Evolutionary conservation across 495 filamentous ascomycete species (phyloP).

Genomic region (Aspergillus sparsus): DNA sequence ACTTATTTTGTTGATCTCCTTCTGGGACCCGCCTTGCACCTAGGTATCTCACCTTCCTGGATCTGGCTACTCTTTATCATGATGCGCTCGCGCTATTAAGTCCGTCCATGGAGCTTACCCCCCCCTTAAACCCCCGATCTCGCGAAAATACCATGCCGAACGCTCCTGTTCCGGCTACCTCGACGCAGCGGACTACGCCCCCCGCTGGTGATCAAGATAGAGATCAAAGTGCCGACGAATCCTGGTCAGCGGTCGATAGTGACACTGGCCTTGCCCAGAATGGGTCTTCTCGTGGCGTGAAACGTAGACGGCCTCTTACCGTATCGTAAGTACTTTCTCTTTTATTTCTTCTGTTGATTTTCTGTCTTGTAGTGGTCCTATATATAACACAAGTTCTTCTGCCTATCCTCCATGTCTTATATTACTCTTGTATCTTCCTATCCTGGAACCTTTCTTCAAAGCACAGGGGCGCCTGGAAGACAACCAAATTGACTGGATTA

Average conservation of each 20-base stretch:
- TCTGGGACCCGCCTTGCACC: too few species aligned
- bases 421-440: background rate
- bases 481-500: constrained; percentile 35
- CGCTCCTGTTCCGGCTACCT: constrained; percentile 25
- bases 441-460: background rate
- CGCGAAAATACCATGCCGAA: constrained; percentile 49
- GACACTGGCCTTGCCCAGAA: constrained; percentile 37
- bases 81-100: constrained; percentile 22
- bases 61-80: too few species aligned
- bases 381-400: background rate
- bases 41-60: too few species aligned
- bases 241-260: constrained; percentile 41
- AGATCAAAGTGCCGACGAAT: constrained; percentile 43
- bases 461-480: background rate
- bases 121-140: constrained; percentile 24
- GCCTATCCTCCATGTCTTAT: constrained; percentile 1
- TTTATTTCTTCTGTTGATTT: background rate
- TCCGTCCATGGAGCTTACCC: constrained; percentile 28
- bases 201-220: constrained; percentile 31
- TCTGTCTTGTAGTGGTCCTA: background rate
- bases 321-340: constrained; percentile 41
- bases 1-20: too few species aligned
- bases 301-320: constrained; percentile 48
- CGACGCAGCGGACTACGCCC: constrained; percentile 30
- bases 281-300: constrained; percentile 38